Evolutionary conservation across 306 rosid genomes (phyloP).

Genomic region (Vigna trinervia): DNA sequence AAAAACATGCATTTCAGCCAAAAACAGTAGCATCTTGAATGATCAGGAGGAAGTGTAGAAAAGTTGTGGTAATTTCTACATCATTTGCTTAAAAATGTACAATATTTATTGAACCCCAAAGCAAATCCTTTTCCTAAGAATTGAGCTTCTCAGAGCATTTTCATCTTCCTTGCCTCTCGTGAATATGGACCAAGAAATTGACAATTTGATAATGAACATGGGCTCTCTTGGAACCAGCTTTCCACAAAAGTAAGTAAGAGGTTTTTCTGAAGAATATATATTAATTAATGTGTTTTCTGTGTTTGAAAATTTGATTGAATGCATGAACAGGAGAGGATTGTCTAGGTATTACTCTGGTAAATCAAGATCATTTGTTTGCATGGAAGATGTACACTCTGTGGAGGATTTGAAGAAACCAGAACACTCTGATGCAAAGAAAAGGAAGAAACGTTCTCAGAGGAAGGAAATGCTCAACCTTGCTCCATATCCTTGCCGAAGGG

Average conservation of each 20-base stretch:
- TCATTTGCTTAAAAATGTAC: too few relatives aligned
- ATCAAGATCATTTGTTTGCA: constrained; percentile 83
- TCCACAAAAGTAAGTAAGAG: constrained; percentile 77
- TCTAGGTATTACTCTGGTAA: constrained; percentile 87
- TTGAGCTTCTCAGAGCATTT: constrained; percentile 40
- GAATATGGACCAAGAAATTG: constrained; percentile 62
- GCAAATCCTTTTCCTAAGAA: constrained; percentile 38
- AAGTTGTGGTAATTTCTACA: constrained; percentile 45
- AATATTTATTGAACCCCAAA: constrained; percentile 53
- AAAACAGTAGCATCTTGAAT: constrained; percentile 42
- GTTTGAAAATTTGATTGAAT: background rate
- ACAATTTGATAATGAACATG: constrained; percentile 64
- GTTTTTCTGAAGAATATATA: background rate
- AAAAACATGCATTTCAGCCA: constrained; percentile 1
- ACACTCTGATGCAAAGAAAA: constrained; percentile 62
- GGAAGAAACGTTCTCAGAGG: constrained; percentile 64
- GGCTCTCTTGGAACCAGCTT: constrained; percentile 66
- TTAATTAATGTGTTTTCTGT: background rate
- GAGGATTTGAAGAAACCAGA: constrained; percentile 82
- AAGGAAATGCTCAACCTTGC: constrained; percentile 46
- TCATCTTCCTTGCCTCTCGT: constrained; percentile 3
- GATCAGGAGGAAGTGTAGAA: constrained; percentile 66
- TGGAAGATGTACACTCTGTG: constrained; percentile 64
- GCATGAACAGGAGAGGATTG: constrained; percentile 53
- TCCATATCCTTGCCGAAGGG: constrained; percentile 61